A percentile compares a stretch with the other conserved stretches of the same genome.
These are phyloP conservation scores for Ceratobasidium sp. DNA, from an alignment of 1,284 basidiomycete genomes.

Conservation along the genomic window DNA sequence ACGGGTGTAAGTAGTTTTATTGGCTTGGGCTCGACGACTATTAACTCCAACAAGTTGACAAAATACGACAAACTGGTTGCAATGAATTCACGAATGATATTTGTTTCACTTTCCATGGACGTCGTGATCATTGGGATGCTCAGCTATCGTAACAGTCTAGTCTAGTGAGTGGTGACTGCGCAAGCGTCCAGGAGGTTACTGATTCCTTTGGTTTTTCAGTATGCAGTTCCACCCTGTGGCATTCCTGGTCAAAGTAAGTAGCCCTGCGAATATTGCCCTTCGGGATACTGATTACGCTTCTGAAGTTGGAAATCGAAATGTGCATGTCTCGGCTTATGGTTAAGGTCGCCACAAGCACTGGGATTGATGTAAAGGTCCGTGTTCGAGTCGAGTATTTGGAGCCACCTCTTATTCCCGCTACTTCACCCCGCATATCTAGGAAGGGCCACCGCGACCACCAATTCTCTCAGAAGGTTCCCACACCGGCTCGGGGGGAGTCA, in stretches of 20 bases:
- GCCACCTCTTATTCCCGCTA: not conserved
- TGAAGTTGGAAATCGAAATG: conserved; percentile 40
- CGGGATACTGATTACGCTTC: not conserved
- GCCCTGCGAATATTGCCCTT: not conserved
- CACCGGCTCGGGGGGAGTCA: not conserved
- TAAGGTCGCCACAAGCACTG: conserved; percentile 16
- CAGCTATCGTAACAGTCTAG: conserved; percentile 37
- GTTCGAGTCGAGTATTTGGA: not conserved
- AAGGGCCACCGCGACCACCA: not conserved
- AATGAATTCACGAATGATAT: conserved; percentile 42
- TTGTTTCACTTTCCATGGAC: conserved; percentile 41
- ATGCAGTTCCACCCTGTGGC: conserved; percentile 37
- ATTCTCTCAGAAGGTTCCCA: too few relatives aligned
- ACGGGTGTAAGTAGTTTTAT: conserved; percentile 22
- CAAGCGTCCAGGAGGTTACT: not conserved
- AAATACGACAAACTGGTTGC: conserved; percentile 42
- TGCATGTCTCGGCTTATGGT: conserved; percentile 35
- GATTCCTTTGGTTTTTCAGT: not conserved
- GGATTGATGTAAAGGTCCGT: not conserved
- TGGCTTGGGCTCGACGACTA: not conserved
- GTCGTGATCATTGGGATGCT: conserved; percentile 44
- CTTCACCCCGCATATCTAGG: not conserved
- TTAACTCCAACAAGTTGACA: conserved; percentile 1
- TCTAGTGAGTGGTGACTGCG: not conserved
- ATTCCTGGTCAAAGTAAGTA: conserved; percentile 38